Percentiles rank a stretch among this genome's conserved stretches.
These are phyloP conservation scores for Simplicillium sp. DNA, from an alignment of 2,329 filamentous ascomycete species.

Conservation along the genomic window DNA sequence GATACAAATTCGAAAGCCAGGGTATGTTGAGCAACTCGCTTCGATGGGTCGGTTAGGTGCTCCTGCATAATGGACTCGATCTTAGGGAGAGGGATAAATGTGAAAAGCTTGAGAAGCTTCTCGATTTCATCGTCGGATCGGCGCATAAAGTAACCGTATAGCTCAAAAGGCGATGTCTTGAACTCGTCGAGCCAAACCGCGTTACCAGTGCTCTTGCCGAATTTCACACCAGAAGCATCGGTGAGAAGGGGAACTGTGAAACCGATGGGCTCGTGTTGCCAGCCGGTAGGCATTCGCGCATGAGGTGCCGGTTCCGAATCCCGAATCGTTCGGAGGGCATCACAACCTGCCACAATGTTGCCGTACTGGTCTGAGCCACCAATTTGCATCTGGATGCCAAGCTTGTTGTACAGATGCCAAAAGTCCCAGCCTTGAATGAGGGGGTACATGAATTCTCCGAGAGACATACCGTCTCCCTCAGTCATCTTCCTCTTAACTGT, in stretches of 20 bases:
- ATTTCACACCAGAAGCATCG: slow-evolving; percentile 76
- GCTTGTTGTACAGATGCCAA: slow-evolving; percentile 69
- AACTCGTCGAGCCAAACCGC: slow-evolving; percentile 83
- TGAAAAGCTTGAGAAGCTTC: slow-evolving; percentile 77
- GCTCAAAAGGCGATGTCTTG: slow-evolving; percentile 72
- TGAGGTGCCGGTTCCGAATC: slow-evolving; percentile 40
- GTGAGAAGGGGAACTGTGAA: slow-evolving; percentile 88
- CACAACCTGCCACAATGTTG: slow-evolving; percentile 86
- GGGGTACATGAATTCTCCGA: slow-evolving; percentile 88
- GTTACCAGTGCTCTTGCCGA: slow-evolving; percentile 91
- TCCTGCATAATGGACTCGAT: slow-evolving; percentile 60
- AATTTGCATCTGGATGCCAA: slow-evolving; percentile 72
- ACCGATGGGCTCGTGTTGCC: slow-evolving; percentile 58
- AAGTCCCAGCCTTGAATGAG: slow-evolving; percentile 94
- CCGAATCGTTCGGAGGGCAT: slow-evolving; percentile 69
- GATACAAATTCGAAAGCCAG: slow-evolving; percentile 76
- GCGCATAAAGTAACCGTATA: slow-evolving; percentile 85
- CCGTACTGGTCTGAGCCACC: slow-evolving; percentile 94
- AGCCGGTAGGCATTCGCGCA: slow-evolving; percentile 26
- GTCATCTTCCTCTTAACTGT: slow-evolving; percentile 81
- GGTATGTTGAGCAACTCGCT: slow-evolving; percentile 70
- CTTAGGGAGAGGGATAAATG: slow-evolving; percentile 66
- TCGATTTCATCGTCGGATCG: slow-evolving; percentile 75
- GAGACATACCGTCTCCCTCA: slow-evolving; percentile 86
- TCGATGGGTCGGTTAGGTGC: slow-evolving; percentile 58